Evolutionary conservation across 768 basidiomycete genomes (phyloP).

Genomic region (Dictyophora rubrovolvata): DNA sequence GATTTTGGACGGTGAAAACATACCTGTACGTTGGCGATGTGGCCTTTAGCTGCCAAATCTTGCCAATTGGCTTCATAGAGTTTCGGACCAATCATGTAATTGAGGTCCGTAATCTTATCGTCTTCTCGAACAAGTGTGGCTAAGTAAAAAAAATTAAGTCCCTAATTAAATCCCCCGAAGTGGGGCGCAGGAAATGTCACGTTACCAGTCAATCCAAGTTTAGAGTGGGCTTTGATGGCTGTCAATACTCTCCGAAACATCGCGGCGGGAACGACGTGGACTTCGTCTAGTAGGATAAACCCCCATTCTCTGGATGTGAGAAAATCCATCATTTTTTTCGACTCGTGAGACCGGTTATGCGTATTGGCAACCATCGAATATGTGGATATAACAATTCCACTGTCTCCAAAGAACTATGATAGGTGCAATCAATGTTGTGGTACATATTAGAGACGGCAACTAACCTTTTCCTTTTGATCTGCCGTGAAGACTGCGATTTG

Average conservation of each 20-base stretch:
- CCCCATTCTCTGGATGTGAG: constrained; percentile 98
- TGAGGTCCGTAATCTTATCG: constrained; percentile 96
- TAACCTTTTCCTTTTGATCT: constrained; percentile 92
- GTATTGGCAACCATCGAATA: constrained; percentile 99
- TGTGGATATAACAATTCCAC: constrained; percentile 96
- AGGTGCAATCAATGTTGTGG: background rate
- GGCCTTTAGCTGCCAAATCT: constrained; percentile 98
- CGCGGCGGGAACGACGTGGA: constrained; percentile 96
- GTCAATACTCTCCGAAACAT: constrained; percentile 98
- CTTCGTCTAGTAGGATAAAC: constrained; percentile 94
- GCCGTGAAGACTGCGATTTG: constrained; percentile 98
- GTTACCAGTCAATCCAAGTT: constrained; percentile 88
- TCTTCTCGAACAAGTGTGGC: constrained; percentile 98
- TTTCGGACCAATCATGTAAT: constrained; percentile 99
- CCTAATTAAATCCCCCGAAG: background rate
- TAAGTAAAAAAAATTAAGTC: too few species aligned
- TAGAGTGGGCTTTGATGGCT: constrained; percentile 97
- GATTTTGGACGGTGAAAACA: constrained; percentile 14
- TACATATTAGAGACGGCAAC: background rate
- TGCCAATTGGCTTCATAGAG: constrained; percentile 99
- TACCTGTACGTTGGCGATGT: constrained; percentile 99
- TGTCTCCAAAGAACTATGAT: constrained; percentile 59
- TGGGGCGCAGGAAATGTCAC: background rate
- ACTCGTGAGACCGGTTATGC: constrained; percentile 95
- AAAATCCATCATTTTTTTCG: constrained; percentile 99